Percentiles rank a stretch among this genome's conserved stretches.
phyloP scores from a whole-genome alignment of 208 protist genomes.

The Trypanosoma avium region DNA sequence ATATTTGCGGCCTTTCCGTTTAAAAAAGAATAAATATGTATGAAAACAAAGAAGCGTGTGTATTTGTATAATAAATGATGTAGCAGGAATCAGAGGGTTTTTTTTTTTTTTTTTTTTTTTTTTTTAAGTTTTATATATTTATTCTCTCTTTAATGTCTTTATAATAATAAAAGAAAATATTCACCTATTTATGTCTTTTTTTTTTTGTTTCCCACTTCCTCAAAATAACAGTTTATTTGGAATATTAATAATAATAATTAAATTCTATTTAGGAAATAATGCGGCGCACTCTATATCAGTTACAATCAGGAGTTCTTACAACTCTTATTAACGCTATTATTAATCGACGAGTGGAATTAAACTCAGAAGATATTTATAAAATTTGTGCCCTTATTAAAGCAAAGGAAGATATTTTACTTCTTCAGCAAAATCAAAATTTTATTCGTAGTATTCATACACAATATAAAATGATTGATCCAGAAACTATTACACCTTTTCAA shows the following conservation, averaged over 20 bases:
- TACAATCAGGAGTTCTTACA: slow-evolving; percentile 17
- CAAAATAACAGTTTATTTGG: too few relatives aligned
- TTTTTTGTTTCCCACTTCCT: neutral
- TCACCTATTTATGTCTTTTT: neutral
- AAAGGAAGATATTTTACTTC: slow-evolving; percentile 41
- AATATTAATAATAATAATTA: neutral
- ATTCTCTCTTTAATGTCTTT: too few relatives aligned
- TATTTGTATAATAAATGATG: too few relatives aligned
- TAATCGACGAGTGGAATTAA: slow-evolving; percentile 13
- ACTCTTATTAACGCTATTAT: slow-evolving; percentile 22
- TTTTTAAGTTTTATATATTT: too few relatives aligned
- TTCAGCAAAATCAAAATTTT: slow-evolving; percentile 33
- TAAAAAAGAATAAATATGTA: too few relatives aligned
- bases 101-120: slow-evolving; percentile 15
- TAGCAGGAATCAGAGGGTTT: neutral
- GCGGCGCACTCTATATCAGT: slow-evolving; percentile 5
- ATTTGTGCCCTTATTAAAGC: slow-evolving; percentile 34
- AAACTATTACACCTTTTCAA: slow-evolving; percentile 49
- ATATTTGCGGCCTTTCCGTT: too few relatives aligned
- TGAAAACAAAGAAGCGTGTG: too few relatives aligned
- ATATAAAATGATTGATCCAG: slow-evolving; percentile 26
- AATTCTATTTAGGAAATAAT: slow-evolving; percentile 10
- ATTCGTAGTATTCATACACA: slow-evolving; percentile 26
- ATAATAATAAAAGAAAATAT: too few relatives aligned
- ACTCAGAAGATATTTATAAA: slow-evolving; percentile 35